Base-by-base conservation (phyloP, 2,329 filamentous ascomycete species). In the Seiridium cupressi region DNA sequence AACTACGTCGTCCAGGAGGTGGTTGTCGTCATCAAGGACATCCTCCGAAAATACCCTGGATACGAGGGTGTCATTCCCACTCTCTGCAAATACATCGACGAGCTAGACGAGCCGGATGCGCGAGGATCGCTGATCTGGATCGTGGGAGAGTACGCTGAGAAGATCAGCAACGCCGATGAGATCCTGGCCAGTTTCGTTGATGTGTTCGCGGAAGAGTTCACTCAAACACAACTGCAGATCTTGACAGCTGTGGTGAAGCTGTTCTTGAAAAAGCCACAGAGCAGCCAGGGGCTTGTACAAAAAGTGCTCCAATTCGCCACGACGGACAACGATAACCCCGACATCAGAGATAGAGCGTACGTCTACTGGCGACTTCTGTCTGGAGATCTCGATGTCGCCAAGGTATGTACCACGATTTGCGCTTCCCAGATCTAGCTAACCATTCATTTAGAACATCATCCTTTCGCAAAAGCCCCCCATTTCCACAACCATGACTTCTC, bases 1-100 rank as follows among this genome's bases (percentile, higher is more conserved):
- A 97, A 97, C 79, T 99, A 99, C 72, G 95, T 99, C 55, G 95
- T 99, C 9, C 95, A 99, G 76, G 95, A 99, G 77, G 94, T 95
- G 0, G 89, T 98, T 63, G 92, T 99, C n/a, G 95, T 99, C 53
- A 97, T 98, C 80, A 98, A 97, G 79, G 95, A 99, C 66, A 98
- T 99, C 63, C 90, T 99, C 78, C 86, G 95, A 66, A 97, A 97
- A 76, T 99, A 99, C 69, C 93, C 94, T 7, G 95, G 95, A 26
- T 99, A 97, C 70, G 95, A 99, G 77, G 95, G 93, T 35, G 96
- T 99, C 66, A 99, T 99, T 68, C 94, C 94, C 3, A 96, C 93
- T 0, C 83, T 99, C 11, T 99, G 96, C 80, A 87, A 97, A 74
- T 92, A 96, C 72, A 97, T 99, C 63, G 95, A 99, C 69, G 95